Base-by-base conservation (phyloP, 345 rosid species). In the Isatis tinctoria region DNA sequence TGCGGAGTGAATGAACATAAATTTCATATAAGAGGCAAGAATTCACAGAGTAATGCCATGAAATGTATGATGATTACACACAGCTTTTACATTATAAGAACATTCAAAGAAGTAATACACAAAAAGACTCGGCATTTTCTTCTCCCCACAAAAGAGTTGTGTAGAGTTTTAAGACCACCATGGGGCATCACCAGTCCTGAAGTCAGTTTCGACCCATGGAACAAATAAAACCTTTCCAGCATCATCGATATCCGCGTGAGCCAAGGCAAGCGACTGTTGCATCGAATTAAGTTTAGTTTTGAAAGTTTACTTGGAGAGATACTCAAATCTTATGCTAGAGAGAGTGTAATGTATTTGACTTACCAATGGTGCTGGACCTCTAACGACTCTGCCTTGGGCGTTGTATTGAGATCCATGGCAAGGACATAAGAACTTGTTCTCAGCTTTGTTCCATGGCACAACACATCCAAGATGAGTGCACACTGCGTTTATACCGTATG, bases 401-500 rank as follows among this genome's bases (percentile, higher is more conserved):
- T 94, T 94, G 90, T 94, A 94, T 74, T 94, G 97, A n/a, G 98
- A 94, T 37, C 96, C 97, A 66, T 94, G 97, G 87, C 97, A 94
- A 26, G 97, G 98, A 72, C 98, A 91, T 61, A 94, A 83, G 83
- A 91, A 91, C 83, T 88, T 91, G 57, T 94, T 94, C 86, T 91
- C 97, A 44, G 91, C 92, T 69, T 70, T n/a, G 79, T 94, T 91
- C 80, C 84, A 91, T 13, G 98, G 97, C 65, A 91, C 98, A 30
- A 93, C 97, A 74, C 98, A 93, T 41, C 98, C 98, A 61, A 94
- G 94, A 20, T 91, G 98, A 36, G 98, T 91, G 82, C 98, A 94
- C 53, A 94, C 97, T 0, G 78, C 97, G 17, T 91, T 91, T 13
- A 94, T 91, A 51, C 87, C 98, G 45, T 77, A 91, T 6, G 95